phyloP scores from a whole-genome alignment of 768 basidiomycete genomes.

The Cystofilobasidium ferigula region DNA sequence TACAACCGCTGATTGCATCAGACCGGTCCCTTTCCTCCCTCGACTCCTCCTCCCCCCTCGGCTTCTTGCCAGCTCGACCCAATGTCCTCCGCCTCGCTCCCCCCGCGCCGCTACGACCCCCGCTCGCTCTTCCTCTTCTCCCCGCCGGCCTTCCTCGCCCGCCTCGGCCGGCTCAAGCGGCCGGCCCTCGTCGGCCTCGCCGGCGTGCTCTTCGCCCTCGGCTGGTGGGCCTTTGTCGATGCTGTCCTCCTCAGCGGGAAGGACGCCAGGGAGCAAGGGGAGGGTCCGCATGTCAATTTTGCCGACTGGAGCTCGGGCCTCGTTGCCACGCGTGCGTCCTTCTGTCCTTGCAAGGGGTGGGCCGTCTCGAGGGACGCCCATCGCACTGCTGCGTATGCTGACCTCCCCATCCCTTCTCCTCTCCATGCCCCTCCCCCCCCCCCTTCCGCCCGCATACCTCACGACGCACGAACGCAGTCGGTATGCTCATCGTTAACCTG shows the following conservation, averaged over 20 bases:
- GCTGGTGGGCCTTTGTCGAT: conserved; percentile 76
- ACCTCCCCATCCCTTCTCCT: background rate
- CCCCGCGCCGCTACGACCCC: conserved; percentile 69
- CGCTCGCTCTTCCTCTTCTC: conserved; percentile 77
- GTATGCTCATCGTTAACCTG: conserved; percentile 81
- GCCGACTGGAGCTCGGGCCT: conserved; percentile 97
- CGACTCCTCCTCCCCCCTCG: no score
- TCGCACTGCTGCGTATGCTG: background rate
- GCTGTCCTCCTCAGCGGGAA: conserved; percentile 80
- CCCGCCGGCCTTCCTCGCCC: conserved; percentile 48
- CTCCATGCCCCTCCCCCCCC: background rate
- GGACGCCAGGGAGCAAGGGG: conserved; percentile 61
- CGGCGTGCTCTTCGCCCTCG: conserved; percentile 51
- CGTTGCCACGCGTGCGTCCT: conserved; percentile 53
- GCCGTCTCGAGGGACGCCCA: background rate
- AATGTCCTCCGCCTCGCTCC: conserved; percentile 43
- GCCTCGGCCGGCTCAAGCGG: conserved; percentile 60
- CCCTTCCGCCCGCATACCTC: no score
- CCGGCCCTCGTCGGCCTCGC: conserved; percentile 81
- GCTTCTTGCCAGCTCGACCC: no score
- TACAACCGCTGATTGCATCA: no score
- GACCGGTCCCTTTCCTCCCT: no score
- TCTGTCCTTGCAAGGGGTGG: background rate
- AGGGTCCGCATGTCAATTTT: conserved; percentile 70
- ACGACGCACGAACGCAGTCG: no score